Evolutionary conservation across 768 basidiomycete genomes (phyloP).

Genomic region (Panaeolus cyanescens): DNA sequence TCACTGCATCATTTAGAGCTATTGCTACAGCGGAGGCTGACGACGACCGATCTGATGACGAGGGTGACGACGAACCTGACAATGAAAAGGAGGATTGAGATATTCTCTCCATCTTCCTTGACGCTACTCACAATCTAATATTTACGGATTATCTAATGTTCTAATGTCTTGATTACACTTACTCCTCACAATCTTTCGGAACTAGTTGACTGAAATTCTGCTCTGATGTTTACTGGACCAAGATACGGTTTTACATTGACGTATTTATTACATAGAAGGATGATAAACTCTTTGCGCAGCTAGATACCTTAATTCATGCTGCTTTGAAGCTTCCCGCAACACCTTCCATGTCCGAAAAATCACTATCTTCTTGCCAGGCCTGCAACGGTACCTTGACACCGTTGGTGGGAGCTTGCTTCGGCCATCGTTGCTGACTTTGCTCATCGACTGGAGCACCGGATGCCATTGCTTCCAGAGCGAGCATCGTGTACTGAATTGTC

Average conservation of each 20-base stretch:
- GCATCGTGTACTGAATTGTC: slow-evolving; percentile 62
- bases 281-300: background rate
- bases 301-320: slow-evolving; percentile 4
- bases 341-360: slow-evolving; percentile 48
- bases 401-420: slow-evolving; percentile 46
- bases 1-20: slow-evolving; percentile 44
- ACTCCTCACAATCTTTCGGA: background rate
- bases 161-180: background rate
- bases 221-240: background rate
- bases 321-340: slow-evolving; percentile 19
- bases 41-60: slow-evolving; percentile 85
- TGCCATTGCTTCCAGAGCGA: slow-evolving; percentile 71
- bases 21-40: slow-evolving; percentile 45
- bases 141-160: background rate
- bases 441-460: slow-evolving; percentile 70
- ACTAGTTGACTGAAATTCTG: background rate
- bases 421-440: slow-evolving; percentile 83
- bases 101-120: background rate
- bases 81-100: slow-evolving; percentile 33
- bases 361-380: slow-evolving; percentile 59
- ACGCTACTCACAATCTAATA: background rate
- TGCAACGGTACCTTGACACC: slow-evolving; percentile 59
- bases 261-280: background rate
- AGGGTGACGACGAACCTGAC: slow-evolving; percentile 66
- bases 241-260: slow-evolving; percentile 2